Conservation (phyloP, 164 flowering plant species). For the Aristolochia californica region DNA sequence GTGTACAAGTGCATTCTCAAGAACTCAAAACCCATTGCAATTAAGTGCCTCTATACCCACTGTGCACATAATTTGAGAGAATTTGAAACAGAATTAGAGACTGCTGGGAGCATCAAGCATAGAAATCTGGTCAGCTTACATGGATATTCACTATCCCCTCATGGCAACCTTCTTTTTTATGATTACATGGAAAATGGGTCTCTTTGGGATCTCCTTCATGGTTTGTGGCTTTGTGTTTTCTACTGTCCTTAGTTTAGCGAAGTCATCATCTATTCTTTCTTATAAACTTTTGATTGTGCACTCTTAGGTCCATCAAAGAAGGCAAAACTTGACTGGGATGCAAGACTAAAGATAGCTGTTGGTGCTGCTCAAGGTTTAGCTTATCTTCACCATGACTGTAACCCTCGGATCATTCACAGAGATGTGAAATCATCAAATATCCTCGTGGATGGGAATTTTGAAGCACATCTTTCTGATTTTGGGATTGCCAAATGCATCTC, state of each 20-base stretch:
- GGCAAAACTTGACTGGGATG: conserved; percentile 88
- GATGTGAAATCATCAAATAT: conserved; percentile 91
- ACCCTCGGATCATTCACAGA: conserved; percentile 73
- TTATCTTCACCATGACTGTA: conserved; percentile 93
- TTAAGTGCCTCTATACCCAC: conserved; percentile 70
- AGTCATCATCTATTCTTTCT: background rate
- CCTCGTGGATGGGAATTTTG: conserved; percentile 74
- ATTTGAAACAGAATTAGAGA: conserved; percentile 87
- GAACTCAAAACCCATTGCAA: conserved; percentile 77
- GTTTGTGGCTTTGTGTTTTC: conserved; percentile 29
- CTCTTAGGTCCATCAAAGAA: conserved; percentile 58
- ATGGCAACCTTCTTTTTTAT: conserved; percentile 78
- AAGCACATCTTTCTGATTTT: conserved; percentile 90
- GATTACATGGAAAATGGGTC: conserved; percentile 97
- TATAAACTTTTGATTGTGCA: background rate
- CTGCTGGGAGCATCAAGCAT: conserved; percentile 80
- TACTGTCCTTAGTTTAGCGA: background rate
- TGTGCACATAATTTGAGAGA: conserved; percentile 47
- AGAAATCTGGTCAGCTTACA: conserved; percentile 82
- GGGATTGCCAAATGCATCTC: conserved; percentile 82
- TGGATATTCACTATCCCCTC: conserved; percentile 70
- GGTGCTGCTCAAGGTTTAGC: conserved; percentile 95
- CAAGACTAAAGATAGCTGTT: conserved; percentile 67
- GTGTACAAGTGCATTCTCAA: conserved; percentile 82
- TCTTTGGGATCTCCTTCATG: conserved; percentile 93